phyloP scores from a whole-genome alignment of 805 yeast species.

The Ogataea chonburiensis region DNA sequence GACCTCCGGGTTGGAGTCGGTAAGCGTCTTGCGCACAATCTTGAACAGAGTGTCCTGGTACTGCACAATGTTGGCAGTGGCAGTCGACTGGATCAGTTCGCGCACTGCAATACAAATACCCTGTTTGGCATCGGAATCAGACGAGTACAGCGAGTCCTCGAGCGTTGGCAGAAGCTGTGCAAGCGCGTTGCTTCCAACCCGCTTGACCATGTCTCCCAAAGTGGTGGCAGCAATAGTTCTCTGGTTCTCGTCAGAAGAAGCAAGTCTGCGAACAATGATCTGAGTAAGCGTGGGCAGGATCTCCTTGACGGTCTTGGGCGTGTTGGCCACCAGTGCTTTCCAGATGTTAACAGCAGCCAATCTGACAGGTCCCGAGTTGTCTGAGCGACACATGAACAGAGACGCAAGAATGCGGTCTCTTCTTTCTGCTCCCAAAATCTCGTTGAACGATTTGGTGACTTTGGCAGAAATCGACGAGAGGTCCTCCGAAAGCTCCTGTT shows the following conservation, averaged over 20 bases:
- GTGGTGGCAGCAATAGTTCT: slow-evolving; percentile 90
- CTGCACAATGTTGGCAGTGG: slow-evolving; percentile 55
- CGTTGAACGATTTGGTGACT: slow-evolving; percentile 63
- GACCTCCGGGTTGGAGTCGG: slow-evolving; percentile 70
- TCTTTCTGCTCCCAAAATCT: slow-evolving; percentile 81
- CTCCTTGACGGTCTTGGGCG: slow-evolving; percentile 92
- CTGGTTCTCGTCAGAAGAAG: slow-evolving; percentile 75
- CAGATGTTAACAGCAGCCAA: slow-evolving; percentile 90
- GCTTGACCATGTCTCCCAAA: slow-evolving; percentile 88
- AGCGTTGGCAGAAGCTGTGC: slow-evolving; percentile 82
- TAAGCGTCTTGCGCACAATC: slow-evolving; percentile 75
- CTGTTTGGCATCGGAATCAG: slow-evolving; percentile 85
- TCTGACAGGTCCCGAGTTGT: slow-evolving; percentile 82
- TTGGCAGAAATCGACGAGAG: slow-evolving; percentile 46
- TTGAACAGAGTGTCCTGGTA: slow-evolving; percentile 69
- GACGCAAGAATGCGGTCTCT: slow-evolving; percentile 83
- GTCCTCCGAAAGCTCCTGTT: slow-evolving; percentile 63
- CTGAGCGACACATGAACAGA: slow-evolving; percentile 93
- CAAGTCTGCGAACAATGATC: slow-evolving; percentile 77
- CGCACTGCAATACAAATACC: slow-evolving; percentile 94
- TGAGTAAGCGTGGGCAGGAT: slow-evolving; percentile 80
- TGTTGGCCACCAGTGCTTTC: slow-evolving; percentile 94
- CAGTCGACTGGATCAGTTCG: slow-evolving; percentile 78
- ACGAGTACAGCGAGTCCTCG: slow-evolving; percentile 55
- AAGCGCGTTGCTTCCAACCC: slow-evolving; percentile 88